These are phyloP conservation scores for Hyaloscypha variabilis DNA, from an alignment of 495 filamentous ascomycete species.

Conservation along the genomic window DNA sequence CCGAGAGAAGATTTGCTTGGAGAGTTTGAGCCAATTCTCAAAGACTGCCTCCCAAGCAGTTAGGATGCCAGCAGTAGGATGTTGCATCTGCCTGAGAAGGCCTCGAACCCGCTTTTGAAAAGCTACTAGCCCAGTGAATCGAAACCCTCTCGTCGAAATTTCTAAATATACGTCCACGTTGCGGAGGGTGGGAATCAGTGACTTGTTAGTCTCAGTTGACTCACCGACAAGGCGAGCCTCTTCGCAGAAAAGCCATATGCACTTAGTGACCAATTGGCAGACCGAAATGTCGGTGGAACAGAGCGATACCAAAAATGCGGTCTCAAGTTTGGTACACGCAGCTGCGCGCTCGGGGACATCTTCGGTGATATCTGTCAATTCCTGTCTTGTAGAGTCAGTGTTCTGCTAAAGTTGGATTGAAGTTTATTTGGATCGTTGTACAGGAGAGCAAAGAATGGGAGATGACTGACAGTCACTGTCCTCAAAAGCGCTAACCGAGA, in stretches of 20 bases:
- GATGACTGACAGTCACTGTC: constrained; percentile 43
- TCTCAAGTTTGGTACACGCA: constrained; percentile 53
- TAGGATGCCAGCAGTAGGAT: constrained; percentile 61
- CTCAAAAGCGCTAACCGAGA: constrained; percentile 48
- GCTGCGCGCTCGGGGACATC: constrained; percentile 52
- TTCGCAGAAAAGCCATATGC: constrained; percentile 63
- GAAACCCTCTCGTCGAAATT: constrained; percentile 62
- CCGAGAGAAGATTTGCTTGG: constrained; percentile 56
- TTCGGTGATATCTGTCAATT: constrained; percentile 47
- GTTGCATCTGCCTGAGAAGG: constrained; percentile 59
- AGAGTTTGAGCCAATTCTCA: constrained; percentile 59
- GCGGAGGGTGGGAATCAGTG: constrained; percentile 53
- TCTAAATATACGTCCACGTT: constrained; percentile 63
- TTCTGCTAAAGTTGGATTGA: no score
- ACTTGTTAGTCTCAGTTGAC: constrained; percentile 45
- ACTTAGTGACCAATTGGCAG: constrained; percentile 62
- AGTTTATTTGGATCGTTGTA: background rate
- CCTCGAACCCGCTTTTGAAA: constrained; percentile 64
- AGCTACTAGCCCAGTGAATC: constrained; percentile 65
- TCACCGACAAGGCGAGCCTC: constrained; percentile 59
- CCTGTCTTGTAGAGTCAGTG: constrained; percentile 34
- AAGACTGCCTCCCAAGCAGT: constrained; percentile 67
- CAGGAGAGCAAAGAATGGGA: background rate
- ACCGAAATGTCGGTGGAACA: constrained; percentile 65
- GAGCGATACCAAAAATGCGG: constrained; percentile 59